A percentile compares a stretch with the other conserved stretches of the same genome.
These are phyloP conservation scores for Ophiorrhiza pumila DNA, from an alignment of 257 asterid species.

Conservation along the genomic window DNA sequence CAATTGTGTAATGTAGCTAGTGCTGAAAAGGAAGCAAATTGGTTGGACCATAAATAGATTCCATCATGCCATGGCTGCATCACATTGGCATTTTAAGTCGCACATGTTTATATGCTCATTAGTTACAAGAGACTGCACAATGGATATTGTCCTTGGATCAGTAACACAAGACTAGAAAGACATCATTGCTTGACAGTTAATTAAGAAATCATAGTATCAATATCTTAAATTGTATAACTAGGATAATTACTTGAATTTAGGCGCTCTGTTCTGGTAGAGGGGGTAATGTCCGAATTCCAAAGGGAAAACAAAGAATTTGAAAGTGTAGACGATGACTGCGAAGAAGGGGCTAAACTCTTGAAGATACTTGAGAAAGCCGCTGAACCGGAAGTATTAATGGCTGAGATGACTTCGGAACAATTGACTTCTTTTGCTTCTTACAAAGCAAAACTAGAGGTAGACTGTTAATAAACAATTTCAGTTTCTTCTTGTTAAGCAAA, in stretches of 20 bases:
- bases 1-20: not conserved
- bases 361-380: constrained; percentile 95
- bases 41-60: not conserved
- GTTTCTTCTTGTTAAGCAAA: constrained; percentile 64
- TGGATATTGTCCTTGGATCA: not conserved
- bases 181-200: not conserved
- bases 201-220: not conserved
- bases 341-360: constrained; percentile 91
- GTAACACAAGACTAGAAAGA: not conserved
- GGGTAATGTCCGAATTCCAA: constrained; percentile 64
- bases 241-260: constrained; percentile 31
- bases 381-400: constrained; percentile 95
- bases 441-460: constrained; percentile 85
- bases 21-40: not conserved
- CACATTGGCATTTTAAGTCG: not conserved
- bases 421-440: constrained; percentile 70
- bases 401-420: constrained; percentile 89
- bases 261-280: constrained; percentile 73
- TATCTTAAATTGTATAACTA: not conserved
- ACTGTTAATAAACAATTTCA: constrained; percentile 41
- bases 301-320: constrained; percentile 44
- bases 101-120: not conserved
- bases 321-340: constrained; percentile 49
- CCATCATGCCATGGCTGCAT: not conserved
- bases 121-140: not conserved